Evolutionary conservation across 2,329 filamentous ascomycete genomes (phyloP).

Genomic region (Colletotrichum limetticola): DNA sequence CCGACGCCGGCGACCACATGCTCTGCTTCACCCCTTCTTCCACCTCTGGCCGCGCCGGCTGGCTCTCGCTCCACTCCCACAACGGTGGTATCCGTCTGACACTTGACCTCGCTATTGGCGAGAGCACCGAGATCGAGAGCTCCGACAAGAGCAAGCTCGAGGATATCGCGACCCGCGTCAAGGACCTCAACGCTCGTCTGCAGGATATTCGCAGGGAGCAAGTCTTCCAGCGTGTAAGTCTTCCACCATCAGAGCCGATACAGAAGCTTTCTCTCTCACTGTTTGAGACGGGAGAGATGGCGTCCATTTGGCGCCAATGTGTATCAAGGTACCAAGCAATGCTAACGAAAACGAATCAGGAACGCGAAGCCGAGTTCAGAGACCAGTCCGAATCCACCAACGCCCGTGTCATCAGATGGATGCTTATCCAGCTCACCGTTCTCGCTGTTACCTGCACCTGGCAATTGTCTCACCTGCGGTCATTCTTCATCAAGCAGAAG

Average conservation of each 20-base stretch:
- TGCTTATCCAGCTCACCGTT: constrained; percentile 86
- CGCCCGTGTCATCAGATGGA: constrained; percentile 91
- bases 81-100: constrained; percentile 85
- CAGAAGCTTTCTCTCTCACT: neutral
- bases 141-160: constrained; percentile 93
- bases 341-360: constrained; percentile 61
- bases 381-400: constrained; percentile 97
- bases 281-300: neutral
- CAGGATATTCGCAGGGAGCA: constrained; percentile 93
- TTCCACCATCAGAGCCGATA: neutral
- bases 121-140: constrained; percentile 93
- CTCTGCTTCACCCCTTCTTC: constrained; percentile 93
- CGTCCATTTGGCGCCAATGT: neutral
- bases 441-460: constrained; percentile 91
- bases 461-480: constrained; percentile 94
- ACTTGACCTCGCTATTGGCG: constrained; percentile 92
- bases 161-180: constrained; percentile 88
- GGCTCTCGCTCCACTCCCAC: constrained; percentile 73
- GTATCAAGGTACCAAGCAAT: neutral
- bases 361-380: constrained; percentile 97
- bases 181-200: constrained; percentile 87
- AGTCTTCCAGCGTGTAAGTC: constrained; percentile 88
- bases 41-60: constrained; percentile 74
- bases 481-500: constrained; percentile 99
- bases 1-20: constrained; percentile 93